Evolutionary conservation across 2,329 filamentous ascomycete species (phyloP).

Genomic region (Hypoxylon sp.): DNA sequence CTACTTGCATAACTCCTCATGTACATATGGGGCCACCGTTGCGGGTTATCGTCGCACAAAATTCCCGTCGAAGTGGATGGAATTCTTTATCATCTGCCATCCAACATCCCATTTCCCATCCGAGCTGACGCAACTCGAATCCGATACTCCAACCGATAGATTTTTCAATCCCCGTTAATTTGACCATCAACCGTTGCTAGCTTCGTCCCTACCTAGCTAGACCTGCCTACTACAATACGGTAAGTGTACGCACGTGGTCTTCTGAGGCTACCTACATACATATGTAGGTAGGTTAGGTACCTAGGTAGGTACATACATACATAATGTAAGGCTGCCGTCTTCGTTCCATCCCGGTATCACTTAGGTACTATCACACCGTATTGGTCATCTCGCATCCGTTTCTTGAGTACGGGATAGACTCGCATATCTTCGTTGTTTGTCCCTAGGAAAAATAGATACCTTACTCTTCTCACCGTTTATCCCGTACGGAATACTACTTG

Average conservation of each 20-base stretch:
- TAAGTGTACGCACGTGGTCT: background rate
- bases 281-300: too few relatives aligned
- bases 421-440: background rate
- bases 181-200: too few relatives aligned
- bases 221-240: background rate
- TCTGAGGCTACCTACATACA: too few relatives aligned
- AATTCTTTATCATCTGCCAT: background rate
- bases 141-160: background rate
- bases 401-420: background rate
- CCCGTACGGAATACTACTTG: slow-evolving; percentile 7
- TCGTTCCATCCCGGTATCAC: too few relatives aligned
- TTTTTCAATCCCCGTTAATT: background rate
- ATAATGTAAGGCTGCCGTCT: too few relatives aligned
- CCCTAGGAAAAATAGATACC: background rate
- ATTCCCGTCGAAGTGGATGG: background rate
- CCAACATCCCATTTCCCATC: background rate
- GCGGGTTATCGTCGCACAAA: background rate
- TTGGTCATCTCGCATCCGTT: background rate
- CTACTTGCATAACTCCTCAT: background rate
- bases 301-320: too few relatives aligned
- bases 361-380: background rate
- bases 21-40: background rate
- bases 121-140: background rate
- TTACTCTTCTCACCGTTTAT: background rate
- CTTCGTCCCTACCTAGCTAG: background rate